Conservation (phyloP, 83 land plant genomes). For the Thuja plicata region DNA sequence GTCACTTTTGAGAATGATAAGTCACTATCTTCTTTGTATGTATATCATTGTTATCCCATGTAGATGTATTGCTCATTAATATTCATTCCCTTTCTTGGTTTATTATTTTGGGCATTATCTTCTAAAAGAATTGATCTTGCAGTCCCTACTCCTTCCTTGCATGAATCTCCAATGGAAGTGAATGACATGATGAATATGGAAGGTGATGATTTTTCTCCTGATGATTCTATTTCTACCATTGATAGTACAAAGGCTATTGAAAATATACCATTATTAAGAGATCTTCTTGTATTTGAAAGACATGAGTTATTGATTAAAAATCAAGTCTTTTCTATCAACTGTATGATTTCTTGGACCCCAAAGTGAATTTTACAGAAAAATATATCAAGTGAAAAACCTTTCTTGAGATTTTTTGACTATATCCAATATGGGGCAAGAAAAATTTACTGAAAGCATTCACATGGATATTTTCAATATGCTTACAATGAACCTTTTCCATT, state of each 20-base stretch:
- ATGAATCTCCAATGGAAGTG: not conserved
- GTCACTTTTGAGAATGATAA: no score
- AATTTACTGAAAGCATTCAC: slow-evolving; percentile 10
- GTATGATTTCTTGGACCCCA: slow-evolving; percentile 13
- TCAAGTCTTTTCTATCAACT: slow-evolving; percentile 3
- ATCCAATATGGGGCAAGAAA: slow-evolving; percentile 9
- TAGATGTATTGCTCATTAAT: no score
- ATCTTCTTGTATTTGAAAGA: slow-evolving; percentile 13
- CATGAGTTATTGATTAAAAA: slow-evolving; percentile 10
- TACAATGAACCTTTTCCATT: slow-evolving; percentile 11
- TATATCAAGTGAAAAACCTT: slow-evolving; percentile 11
- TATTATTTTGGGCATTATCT: no score
- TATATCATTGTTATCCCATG: no score
- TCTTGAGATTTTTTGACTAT: slow-evolving; percentile 13
- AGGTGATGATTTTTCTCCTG: not conserved
- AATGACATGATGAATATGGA: not conserved
- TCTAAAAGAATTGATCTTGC: no score
- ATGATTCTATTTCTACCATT: not conserved
- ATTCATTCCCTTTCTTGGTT: no score
- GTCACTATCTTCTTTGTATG: no score
- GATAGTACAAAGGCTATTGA: not conserved
- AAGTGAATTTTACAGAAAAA: slow-evolving; percentile 15
- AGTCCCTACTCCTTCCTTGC: not conserved
- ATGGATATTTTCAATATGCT: slow-evolving; percentile 16
- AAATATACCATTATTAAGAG: slow-evolving; percentile 12